Conservation (phyloP, 129 eudicot genomes). For the Centaurea solstitialis region DNA sequence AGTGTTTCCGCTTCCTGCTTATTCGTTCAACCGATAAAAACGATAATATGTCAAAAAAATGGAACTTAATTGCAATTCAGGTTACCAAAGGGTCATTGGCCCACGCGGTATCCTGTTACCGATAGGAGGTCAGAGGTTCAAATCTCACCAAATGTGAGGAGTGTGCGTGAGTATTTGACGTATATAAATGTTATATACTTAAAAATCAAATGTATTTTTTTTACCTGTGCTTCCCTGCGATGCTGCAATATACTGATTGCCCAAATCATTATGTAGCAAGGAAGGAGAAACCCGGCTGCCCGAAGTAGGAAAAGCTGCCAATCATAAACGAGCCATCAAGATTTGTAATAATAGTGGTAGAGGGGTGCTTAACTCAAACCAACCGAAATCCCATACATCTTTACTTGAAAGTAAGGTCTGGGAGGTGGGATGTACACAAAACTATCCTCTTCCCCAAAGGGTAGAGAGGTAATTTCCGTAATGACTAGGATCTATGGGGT, state of each 20-base stretch:
- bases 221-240: constrained; percentile 82
- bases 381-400: not conserved
- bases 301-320: constrained; percentile 75
- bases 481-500: not conserved
- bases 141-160: not conserved
- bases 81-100: not conserved
- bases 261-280: constrained; percentile 89
- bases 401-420: no score
- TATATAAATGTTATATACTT: no score
- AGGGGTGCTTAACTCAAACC: not conserved
- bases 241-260: constrained; percentile 75
- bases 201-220: not conserved
- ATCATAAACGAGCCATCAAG: constrained; percentile 9
- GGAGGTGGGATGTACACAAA: not conserved
- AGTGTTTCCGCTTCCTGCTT: constrained; percentile 74
- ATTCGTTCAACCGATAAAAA: constrained; percentile 4
- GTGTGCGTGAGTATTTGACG: not conserved
- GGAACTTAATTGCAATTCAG: not conserved
- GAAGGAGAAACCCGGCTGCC: constrained; percentile 87
- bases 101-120: not conserved
- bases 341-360: constrained; percentile 7
- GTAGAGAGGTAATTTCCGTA: no score
- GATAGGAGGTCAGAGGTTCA: not conserved
- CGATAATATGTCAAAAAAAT: not conserved
- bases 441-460: not conserved